phyloP scores from a whole-genome alignment of 345 rosid species.

The Rhizophora mangle region DNA sequence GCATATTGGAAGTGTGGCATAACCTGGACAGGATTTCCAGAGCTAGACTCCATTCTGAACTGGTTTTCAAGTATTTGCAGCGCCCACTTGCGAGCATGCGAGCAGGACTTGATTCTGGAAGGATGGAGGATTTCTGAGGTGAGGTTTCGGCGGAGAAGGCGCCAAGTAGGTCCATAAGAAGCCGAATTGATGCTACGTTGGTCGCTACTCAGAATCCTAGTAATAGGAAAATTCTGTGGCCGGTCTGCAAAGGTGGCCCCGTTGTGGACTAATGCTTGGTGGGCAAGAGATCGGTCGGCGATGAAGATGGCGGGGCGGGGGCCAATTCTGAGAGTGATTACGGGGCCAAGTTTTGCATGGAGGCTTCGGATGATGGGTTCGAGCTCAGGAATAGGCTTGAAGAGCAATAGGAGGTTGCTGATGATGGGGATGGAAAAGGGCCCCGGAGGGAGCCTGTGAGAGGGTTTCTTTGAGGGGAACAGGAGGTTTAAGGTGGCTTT shows the following conservation, averaged over 20 bases:
- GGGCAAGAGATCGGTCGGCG: slow-evolving; percentile 24
- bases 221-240: neutral
- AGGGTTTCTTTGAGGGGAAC: neutral
- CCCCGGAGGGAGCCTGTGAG: slow-evolving; percentile 16
- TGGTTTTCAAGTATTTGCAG: slow-evolving; percentile 1
- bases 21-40: slow-evolving; percentile 15
- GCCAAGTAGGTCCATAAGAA: slow-evolving; percentile 22
- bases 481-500: neutral
- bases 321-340: slow-evolving; percentile 16
- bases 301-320: slow-evolving; percentile 9
- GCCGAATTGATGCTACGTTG: neutral
- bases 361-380: slow-evolving; percentile 3
- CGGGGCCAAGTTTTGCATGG: slow-evolving; percentile 9
- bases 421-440: slow-evolving; percentile 11
- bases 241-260: slow-evolving; percentile 15
- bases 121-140: slow-evolving; percentile 25
- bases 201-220: neutral
- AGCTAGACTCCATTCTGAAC: neutral
- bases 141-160: slow-evolving; percentile 27
- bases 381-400: neutral
- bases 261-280: slow-evolving; percentile 20
- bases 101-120: slow-evolving; percentile 11
- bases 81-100: slow-evolving; percentile 18
- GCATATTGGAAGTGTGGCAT: slow-evolving; percentile 6
- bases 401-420: slow-evolving; percentile 8